Evolutionary conservation across 192 early-diverging fungal genomes (phyloP).

Genomic region (Diversispora epigaea): DNA sequence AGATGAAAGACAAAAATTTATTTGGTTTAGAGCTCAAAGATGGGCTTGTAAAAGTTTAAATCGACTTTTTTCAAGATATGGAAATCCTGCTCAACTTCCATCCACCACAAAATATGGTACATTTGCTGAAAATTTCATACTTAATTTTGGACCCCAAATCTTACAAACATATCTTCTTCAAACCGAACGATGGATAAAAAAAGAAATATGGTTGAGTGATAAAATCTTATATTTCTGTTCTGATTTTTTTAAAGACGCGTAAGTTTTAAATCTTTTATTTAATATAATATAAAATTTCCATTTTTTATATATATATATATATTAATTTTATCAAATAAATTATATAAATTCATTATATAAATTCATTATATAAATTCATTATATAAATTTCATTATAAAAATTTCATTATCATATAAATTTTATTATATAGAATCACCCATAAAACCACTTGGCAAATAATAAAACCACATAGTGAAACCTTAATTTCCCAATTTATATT

Average conservation of each 20-base stretch:
- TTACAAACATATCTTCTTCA: constrained; percentile 81
- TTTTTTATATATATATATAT: neutral
- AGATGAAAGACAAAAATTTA: constrained; percentile 77
- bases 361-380: neutral
- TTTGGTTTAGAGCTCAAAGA: constrained; percentile 92
- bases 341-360: neutral
- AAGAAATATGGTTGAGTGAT: constrained; percentile 70
- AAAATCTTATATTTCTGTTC: constrained; percentile 69
- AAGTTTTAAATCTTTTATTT: constrained; percentile 12
- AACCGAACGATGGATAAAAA: constrained; percentile 71
- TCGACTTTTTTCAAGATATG: constrained; percentile 71
- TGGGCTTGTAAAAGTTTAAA: constrained; percentile 92
- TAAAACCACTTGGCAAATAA: constrained; percentile 85
- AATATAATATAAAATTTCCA: neutral
- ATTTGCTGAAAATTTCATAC: constrained; percentile 84
- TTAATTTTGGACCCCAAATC: constrained; percentile 90
- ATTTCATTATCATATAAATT: neutral
- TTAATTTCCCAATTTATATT: constrained; percentile 90
- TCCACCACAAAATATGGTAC: constrained; percentile 47
- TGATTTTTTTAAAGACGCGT: constrained; percentile 78
- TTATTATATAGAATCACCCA: constrained; percentile 67
- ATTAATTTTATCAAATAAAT: neutral
- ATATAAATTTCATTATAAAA: neutral
- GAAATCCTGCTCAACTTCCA: constrained; percentile 66
- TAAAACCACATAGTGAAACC: constrained; percentile 80